Evolutionary conservation across 345 rosid species (phyloP).

Genomic region (Dimocarpus longan): DNA sequence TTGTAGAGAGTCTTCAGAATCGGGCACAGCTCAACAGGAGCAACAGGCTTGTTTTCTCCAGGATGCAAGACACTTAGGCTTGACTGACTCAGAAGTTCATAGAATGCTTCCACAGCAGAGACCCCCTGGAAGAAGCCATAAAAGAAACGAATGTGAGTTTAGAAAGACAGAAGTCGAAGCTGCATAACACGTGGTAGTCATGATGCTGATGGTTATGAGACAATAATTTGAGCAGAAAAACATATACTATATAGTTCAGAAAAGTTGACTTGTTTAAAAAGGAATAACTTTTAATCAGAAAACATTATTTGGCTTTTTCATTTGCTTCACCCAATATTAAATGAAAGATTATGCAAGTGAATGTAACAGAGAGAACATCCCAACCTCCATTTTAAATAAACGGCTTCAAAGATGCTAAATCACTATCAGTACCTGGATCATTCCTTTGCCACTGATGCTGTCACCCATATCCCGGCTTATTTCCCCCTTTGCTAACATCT

Average conservation of each 20-base stretch:
- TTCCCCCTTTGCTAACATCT: constrained; percentile 78
- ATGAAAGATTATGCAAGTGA: too few species aligned
- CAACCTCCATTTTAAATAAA: background rate
- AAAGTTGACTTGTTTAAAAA: too few species aligned
- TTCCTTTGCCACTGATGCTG: constrained; percentile 81
- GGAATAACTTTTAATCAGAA: too few species aligned
- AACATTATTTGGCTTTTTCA: too few species aligned
- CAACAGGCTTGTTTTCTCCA: constrained; percentile 62
- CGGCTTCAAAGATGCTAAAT: background rate
- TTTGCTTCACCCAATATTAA: too few species aligned
- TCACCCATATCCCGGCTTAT: constrained; percentile 80
- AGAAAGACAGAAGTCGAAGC: background rate
- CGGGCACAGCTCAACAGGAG: constrained; percentile 82
- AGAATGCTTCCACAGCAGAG: constrained; percentile 77
- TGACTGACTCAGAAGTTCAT: constrained; percentile 65
- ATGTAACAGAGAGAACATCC: background rate
- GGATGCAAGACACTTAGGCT: constrained; percentile 69
- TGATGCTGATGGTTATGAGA: background rate
- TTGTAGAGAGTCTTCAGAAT: constrained; percentile 67
- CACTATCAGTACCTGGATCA: constrained; percentile 61
- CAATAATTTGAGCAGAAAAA: background rate
- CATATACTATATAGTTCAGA: background rate
- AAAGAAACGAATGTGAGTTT: background rate
- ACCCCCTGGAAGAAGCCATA: constrained; percentile 56
- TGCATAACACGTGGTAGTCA: background rate